These are phyloP conservation scores for Misopates orontium DNA, from an alignment of 257 asterid genomes.

Conservation along the genomic window DNA sequence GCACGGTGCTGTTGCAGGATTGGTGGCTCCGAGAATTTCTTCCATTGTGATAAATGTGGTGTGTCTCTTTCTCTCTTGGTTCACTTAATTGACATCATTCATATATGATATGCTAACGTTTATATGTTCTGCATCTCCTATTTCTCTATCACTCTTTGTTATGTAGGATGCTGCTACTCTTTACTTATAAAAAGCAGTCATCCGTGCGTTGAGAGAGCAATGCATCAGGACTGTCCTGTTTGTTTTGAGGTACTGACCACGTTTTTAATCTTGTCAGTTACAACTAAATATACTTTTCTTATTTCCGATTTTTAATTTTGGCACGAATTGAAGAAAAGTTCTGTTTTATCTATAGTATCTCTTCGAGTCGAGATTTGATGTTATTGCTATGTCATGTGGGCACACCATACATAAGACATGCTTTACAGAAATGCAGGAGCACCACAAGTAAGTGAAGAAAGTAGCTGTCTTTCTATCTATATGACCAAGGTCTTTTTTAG, in stretches of 20 bases:
- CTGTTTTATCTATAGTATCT: conserved; percentile 48
- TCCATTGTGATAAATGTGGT: conserved; percentile 72
- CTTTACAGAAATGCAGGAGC: conserved; percentile 82
- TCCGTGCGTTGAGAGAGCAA: conserved; percentile 86
- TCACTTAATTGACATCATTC: background rate
- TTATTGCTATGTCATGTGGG: conserved; percentile 71
- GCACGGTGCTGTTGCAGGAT: conserved; percentile 45
- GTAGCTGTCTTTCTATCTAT: background rate
- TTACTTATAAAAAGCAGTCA: conserved; percentile 50
- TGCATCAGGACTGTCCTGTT: conserved; percentile 94
- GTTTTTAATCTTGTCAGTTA: background rate
- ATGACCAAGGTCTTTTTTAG: background rate
- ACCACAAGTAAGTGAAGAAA: conserved; percentile 53
- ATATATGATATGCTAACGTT: conserved; percentile 12
- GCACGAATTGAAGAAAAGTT: conserved; percentile 12
- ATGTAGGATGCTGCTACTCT: conserved; percentile 52
- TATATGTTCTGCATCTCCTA: background rate
- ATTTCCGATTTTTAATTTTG: background rate
- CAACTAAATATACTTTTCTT: background rate
- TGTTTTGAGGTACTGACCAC: conserved; percentile 68
- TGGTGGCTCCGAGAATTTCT: conserved; percentile 70
- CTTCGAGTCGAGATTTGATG: conserved; percentile 72
- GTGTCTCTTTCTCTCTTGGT: conserved; percentile 24
- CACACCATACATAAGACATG: conserved; percentile 89
- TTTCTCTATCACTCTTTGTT: conserved; percentile 1